phyloP scores from a whole-genome alignment of 208 protist species.

The Leishmania turanica region DNA sequence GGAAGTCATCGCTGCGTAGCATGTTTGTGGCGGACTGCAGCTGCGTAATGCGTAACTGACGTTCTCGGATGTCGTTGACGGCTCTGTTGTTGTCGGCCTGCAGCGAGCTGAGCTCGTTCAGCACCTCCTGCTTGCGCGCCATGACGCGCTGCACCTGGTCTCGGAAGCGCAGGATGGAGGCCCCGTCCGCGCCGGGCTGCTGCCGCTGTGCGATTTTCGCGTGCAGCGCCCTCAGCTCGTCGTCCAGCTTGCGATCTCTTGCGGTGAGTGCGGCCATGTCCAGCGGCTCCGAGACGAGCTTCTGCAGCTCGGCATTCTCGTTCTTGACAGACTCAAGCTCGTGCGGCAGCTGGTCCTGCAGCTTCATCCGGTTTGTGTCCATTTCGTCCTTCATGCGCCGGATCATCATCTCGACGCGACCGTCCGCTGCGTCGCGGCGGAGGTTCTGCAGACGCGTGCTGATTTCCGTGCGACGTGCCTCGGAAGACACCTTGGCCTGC shows the following conservation, averaged over 20 bases:
- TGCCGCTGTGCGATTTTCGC: constrained; percentile 65
- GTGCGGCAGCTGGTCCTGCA: constrained; percentile 87
- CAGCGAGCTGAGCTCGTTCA: constrained; percentile 66
- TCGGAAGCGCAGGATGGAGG: constrained; percentile 76
- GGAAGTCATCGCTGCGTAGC: constrained; percentile 86
- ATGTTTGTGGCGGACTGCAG: constrained; percentile 84
- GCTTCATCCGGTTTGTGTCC: constrained; percentile 84
- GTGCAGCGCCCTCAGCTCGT: constrained; percentile 63
- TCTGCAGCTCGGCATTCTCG: constrained; percentile 80
- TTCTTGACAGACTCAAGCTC: constrained; percentile 73
- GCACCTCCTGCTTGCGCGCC: constrained; percentile 69
- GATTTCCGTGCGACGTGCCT: constrained; percentile 74
- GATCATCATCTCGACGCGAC: constrained; percentile 84
- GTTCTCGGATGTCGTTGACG: constrained; percentile 75
- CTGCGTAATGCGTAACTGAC: constrained; percentile 73
- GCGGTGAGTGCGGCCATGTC: constrained; percentile 66
- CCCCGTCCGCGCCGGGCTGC: constrained; percentile 74
- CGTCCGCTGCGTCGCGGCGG: constrained; percentile 78
- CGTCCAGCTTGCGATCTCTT: constrained; percentile 76
- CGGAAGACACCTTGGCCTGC: constrained; percentile 71
- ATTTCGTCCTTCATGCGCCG: constrained; percentile 88
- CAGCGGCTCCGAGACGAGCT: constrained; percentile 83
- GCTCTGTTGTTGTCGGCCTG: constrained; percentile 79
- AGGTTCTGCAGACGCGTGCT: constrained; percentile 85
- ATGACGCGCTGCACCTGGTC: constrained; percentile 81